phyloP scores from a whole-genome alignment of 352 stramenopile genomes.

The Pythium plurisporium region DNA sequence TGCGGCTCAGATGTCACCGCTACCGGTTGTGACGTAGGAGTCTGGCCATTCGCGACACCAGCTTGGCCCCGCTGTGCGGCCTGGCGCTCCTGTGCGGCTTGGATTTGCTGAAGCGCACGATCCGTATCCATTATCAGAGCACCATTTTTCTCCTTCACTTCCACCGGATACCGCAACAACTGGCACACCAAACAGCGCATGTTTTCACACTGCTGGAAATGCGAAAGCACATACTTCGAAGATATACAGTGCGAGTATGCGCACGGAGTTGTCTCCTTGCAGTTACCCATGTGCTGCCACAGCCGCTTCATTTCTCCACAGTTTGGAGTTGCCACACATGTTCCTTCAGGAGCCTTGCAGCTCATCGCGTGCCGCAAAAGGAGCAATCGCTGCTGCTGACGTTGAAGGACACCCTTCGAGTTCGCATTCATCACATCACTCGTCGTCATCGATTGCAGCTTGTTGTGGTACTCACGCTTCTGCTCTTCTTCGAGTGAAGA shows the following conservation, averaged over 20 bases:
- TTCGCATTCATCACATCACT: constrained; percentile 65
- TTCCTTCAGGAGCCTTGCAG: constrained; percentile 93
- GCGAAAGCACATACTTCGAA: constrained; percentile 98
- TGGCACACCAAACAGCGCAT: constrained; percentile 96
- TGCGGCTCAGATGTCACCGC: background rate
- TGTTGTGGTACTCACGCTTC: constrained; percentile 81
- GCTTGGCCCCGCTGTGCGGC: constrained; percentile 3
- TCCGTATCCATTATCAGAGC: constrained; percentile 80
- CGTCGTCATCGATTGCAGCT: constrained; percentile 75
- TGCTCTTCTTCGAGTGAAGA: constrained; percentile 77
- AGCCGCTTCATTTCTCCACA: constrained; percentile 98
- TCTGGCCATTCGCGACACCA: background rate
- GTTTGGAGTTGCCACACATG: constrained; percentile 93
- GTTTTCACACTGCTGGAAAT: constrained; percentile 99
- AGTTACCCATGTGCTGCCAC: constrained; percentile 98
- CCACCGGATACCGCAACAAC: constrained; percentile 96
- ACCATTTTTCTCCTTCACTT: constrained; percentile 90
- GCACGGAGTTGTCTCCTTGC: constrained; percentile 96
- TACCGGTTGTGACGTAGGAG: background rate
- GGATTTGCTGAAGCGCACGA: constrained; percentile 73
- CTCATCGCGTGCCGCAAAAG: constrained; percentile 97
- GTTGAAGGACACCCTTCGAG: constrained; percentile 94
- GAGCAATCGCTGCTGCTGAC: constrained; percentile 97
- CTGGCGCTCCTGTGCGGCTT: constrained; percentile 58
- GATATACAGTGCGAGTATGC: constrained; percentile 97